Evolutionary conservation across 306 rosid species (phyloP).

Genomic region (Herpetospermum pedunculosum): DNA sequence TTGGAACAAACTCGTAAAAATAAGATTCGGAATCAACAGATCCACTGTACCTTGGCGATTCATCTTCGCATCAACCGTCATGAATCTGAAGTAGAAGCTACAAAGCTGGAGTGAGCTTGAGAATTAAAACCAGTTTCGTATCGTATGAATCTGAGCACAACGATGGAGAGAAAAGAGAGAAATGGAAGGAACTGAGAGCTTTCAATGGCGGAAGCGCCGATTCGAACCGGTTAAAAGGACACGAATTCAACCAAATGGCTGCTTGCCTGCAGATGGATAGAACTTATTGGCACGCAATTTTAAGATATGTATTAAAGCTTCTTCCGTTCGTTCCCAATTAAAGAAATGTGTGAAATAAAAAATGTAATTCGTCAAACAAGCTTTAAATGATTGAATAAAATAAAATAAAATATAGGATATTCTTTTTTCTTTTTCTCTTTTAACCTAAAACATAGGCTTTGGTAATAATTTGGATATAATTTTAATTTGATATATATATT

Average conservation of each 20-base stretch:
- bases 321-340: too few relatives aligned
- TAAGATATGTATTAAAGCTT: background rate
- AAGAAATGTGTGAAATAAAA: too few relatives aligned
- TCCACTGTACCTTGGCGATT: background rate
- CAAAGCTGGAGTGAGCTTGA: background rate
- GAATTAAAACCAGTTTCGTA: background rate
- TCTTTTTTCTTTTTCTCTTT: too few relatives aligned
- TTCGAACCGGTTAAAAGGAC: background rate
- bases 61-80: background rate
- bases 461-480: too few relatives aligned
- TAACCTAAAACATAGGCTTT: too few relatives aligned
- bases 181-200: background rate
- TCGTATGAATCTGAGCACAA: background rate
- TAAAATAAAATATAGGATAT: too few relatives aligned
- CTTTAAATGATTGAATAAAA: too few relatives aligned
- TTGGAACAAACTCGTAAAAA: background rate
- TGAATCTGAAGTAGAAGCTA: background rate
- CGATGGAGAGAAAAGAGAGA: background rate
- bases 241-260: background rate
- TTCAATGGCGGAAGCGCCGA: background rate
- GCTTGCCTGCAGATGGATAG: background rate
- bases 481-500: too few relatives aligned
- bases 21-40: background rate
- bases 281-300: background rate
- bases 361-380: too few relatives aligned